These are phyloP conservation scores for Guyanaporus albipodus DNA, from an alignment of 768 basidiomycete genomes.

Conservation along the genomic window DNA sequence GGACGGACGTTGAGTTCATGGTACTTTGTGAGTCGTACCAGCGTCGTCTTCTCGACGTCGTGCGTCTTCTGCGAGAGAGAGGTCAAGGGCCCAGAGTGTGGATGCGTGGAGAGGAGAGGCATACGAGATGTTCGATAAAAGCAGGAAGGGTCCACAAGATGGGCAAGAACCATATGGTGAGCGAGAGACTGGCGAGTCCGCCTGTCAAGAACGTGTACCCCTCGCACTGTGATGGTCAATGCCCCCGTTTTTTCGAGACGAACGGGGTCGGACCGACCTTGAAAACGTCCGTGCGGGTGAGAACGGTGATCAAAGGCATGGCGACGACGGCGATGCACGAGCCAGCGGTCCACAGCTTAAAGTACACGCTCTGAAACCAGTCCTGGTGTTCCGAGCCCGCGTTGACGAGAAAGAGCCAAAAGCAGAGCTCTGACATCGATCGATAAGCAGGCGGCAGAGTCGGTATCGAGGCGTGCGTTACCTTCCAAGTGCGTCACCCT, in stretches of 20 bases:
- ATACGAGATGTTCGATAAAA: constrained; percentile 59
- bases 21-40: constrained; percentile 72
- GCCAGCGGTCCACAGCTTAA: constrained; percentile 69
- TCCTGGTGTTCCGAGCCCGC: constrained; percentile 56
- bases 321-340: constrained; percentile 55
- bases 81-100: too few species aligned
- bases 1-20: constrained; percentile 74
- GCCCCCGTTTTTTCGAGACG: too few species aligned
- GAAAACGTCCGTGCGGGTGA: constrained; percentile 55
- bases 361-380: constrained; percentile 76
- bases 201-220: constrained; percentile 68
- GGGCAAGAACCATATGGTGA: constrained; percentile 74
- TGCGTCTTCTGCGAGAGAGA: constrained; percentile 44
- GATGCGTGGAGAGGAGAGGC: too few species aligned
- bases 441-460: neutral
- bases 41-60: constrained; percentile 59
- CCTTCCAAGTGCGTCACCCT: constrained; percentile 83
- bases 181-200: constrained; percentile 58
- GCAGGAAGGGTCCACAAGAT: constrained; percentile 68
- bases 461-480: constrained; percentile 18
- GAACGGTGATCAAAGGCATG: constrained; percentile 67
- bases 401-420: constrained; percentile 83
- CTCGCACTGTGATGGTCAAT: constrained; percentile 46
- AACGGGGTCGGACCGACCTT: constrained; percentile 52
- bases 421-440: constrained; percentile 63